Conservation (phyloP, 257 asterid species). For the Nicotiana attenuata region DNA sequence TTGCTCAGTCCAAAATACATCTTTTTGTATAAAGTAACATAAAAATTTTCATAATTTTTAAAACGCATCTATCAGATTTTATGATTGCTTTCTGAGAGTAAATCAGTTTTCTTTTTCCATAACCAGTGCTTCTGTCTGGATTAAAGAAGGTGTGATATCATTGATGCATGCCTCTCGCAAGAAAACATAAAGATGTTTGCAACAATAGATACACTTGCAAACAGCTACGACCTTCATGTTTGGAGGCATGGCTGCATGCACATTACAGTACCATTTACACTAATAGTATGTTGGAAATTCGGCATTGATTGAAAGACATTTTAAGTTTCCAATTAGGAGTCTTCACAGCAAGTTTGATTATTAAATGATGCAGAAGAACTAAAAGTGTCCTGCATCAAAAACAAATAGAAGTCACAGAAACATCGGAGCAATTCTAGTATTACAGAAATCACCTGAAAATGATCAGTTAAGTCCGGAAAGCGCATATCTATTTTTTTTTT, state of each 20-base stretch:
- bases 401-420: neutral
- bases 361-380: neutral
- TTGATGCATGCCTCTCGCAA: neutral
- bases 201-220: neutral
- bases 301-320: neutral
- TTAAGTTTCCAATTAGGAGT: neutral
- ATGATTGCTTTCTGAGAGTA: neutral
- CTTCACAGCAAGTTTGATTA: neutral
- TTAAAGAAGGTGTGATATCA: neutral
- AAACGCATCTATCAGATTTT: neutral
- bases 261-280: neutral
- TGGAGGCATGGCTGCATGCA: neutral
- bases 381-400: neutral
- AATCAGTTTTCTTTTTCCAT: conserved; percentile 2
- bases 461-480: neutral
- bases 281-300: neutral
- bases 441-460: neutral
- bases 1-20: neutral
- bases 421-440: neutral
- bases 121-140: neutral
- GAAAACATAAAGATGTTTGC: neutral
- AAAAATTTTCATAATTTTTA: too few relatives aligned
- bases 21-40: too few relatives aligned
- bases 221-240: neutral
- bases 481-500: neutral